A percentile compares a stretch with the other conserved stretches of the same genome.
Evolutionary conservation across 371 early-diverging fungal species (phyloP).

Genomic region (Mortierella sp.): DNA sequence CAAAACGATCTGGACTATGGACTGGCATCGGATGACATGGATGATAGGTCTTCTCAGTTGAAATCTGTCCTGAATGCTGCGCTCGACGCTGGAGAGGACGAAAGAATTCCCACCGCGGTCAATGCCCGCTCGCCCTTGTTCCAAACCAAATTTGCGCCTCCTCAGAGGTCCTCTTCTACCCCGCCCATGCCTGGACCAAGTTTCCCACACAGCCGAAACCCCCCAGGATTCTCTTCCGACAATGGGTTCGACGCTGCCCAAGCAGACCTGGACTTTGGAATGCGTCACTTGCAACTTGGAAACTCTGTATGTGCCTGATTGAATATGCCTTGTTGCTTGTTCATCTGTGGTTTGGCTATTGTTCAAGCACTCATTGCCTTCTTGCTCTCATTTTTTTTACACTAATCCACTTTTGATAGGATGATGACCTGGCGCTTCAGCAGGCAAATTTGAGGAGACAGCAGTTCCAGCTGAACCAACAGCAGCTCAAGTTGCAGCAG

Average conservation of each 20-base stretch:
- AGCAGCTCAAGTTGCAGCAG: conserved; percentile 59
- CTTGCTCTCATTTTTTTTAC: background rate
- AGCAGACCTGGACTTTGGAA: conserved; percentile 35
- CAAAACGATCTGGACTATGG: conserved; percentile 19
- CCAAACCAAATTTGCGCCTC: conserved; percentile 61
- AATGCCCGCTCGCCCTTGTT: conserved; percentile 41
- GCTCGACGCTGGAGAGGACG: conserved; percentile 60
- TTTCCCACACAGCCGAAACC: conserved; percentile 35
- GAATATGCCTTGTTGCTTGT: background rate
- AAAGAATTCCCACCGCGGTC: conserved; percentile 19
- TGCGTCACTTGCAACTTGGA: conserved; percentile 34
- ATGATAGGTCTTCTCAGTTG: conserved; percentile 40
- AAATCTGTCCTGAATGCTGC: conserved; percentile 66
- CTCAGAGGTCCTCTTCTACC: conserved; percentile 69
- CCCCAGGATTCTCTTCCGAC: conserved; percentile 31
- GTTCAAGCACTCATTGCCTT: background rate
- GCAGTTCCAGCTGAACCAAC: conserved; percentile 46
- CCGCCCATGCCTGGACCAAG: conserved; percentile 63
- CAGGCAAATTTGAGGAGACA: conserved; percentile 50
- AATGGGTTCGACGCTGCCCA: conserved; percentile 26
- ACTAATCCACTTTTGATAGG: conserved; percentile 19
- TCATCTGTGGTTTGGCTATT: background rate
- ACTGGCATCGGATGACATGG: conserved; percentile 20
- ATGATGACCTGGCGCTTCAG: conserved; percentile 47
- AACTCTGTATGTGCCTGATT: conserved; percentile 35